Evolutionary conservation across 2,329 filamentous ascomycete genomes (phyloP).

Genomic region (Coniochaeta prunicola): DNA sequence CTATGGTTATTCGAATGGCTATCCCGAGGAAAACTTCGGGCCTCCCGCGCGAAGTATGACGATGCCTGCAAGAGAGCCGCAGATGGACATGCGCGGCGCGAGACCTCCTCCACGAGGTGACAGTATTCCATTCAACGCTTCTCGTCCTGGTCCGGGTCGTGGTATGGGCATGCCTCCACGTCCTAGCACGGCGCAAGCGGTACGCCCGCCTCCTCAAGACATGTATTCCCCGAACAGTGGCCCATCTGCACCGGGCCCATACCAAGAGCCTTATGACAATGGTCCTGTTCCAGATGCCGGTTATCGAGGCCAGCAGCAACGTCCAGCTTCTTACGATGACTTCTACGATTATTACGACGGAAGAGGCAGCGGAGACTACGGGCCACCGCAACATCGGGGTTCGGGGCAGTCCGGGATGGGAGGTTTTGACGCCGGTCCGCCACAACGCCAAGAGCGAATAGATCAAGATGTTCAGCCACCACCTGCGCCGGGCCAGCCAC

Average conservation of each 20-base stretch:
- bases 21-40: constrained; percentile 35
- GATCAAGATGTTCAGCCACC: background rate
- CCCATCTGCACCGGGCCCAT: constrained; percentile 26
- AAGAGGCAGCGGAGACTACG: constrained; percentile 20
- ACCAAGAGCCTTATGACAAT: constrained; percentile 22
- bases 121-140: constrained; percentile 38
- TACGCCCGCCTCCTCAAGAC: constrained; percentile 45
- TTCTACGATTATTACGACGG: constrained; percentile 45
- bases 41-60: constrained; percentile 54
- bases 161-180: constrained; percentile 34
- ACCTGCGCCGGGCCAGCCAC: constrained; percentile 14
- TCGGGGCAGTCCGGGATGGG: constrained; percentile 23
- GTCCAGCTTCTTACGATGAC: constrained; percentile 35
- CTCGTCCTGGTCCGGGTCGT: constrained; percentile 25
- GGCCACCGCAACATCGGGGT: constrained; percentile 16
- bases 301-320: constrained; percentile 26
- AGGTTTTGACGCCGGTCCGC: constrained; percentile 34
- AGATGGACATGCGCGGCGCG: constrained; percentile 28
- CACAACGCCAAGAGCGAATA: constrained; percentile 12
- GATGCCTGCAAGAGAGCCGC: constrained; percentile 43
- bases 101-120: constrained; percentile 29
- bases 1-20: constrained; percentile 17
- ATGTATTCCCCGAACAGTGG: constrained; percentile 39
- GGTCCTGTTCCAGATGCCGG: constrained; percentile 22
- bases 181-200: constrained; percentile 47